Base-by-base conservation (phyloP, 1,139 yeast genomes). In the Geotrichum candidum region DNA sequence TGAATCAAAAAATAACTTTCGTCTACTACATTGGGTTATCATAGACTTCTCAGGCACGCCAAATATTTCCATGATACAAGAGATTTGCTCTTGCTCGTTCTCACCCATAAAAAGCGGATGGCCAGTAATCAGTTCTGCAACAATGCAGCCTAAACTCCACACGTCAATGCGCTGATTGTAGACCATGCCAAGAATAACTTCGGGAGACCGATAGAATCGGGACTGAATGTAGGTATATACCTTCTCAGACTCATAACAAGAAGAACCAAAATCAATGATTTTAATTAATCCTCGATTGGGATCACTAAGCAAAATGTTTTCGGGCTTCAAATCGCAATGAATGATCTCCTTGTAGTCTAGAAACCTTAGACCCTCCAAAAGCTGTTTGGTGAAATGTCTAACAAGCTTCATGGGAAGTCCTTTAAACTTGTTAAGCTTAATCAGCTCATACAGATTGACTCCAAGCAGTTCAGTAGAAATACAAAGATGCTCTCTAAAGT, bases 321-420 rank as follows among this genome's bases (percentile, higher is more conserved):
- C 99, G 0, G 99, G 99, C 73, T 94, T 94, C 92, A n/a, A 90
- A 72, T 90, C 96, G 69, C 96, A 89, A 70, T 90, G 96, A 35
- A 90, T 84, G 15, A 90, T 81, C 22, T 79, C 76, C 56, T 78
- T 73, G 0, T 76, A 68, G 66, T 87, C 91, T 50, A 90, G 77
- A 67, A 79, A 85, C n/a, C 78, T 74, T 57, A 90, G 72, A 0
- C 90, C 94, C 23, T 77, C 73, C 22, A 88, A 73, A 11, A 88
- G 77, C 66, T 88, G 90, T 56, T 66, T 72, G 0, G 87, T 76
- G 68, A 90, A 80, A 35, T 71, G 69, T 63, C 78, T 76, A 2
- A 88, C 78, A 11, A 88, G 70, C 1, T 73, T 67, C n/a, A 84
- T 63, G 0, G 84, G 79, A 23, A 90, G 74, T 0, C 96, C 96